These are phyloP conservation scores for Prunus mongolica DNA, from an alignment of 306 rosid species.

Conservation along the genomic window DNA sequence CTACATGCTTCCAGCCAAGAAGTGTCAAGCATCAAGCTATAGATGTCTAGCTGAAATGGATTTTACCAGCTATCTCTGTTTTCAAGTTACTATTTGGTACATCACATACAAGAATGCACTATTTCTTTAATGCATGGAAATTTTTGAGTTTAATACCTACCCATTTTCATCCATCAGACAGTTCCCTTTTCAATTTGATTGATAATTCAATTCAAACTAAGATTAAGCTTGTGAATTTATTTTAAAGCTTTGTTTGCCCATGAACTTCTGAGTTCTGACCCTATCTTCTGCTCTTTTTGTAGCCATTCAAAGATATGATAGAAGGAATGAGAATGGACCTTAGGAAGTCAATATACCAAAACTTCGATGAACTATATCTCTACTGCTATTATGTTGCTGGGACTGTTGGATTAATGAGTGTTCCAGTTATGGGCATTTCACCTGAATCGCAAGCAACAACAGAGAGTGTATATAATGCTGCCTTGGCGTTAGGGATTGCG, in stretches of 20 bases:
- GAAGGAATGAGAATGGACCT: slow-evolving; percentile 92
- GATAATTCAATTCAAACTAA: neutral
- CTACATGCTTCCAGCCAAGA: neutral
- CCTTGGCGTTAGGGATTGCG: slow-evolving; percentile 85
- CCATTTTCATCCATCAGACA: neutral
- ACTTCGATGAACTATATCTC: slow-evolving; percentile 85
- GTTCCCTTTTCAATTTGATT: neutral
- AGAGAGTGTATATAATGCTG: slow-evolving; percentile 82
- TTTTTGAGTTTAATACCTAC: neutral
- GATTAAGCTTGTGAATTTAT: neutral
- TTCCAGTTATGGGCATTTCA: slow-evolving; percentile 88
- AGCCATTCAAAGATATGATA: slow-evolving; percentile 96
- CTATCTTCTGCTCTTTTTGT: slow-evolving; percentile 3
- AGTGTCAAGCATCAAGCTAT: neutral
- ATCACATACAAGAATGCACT: neutral
- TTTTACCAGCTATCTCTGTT: neutral
- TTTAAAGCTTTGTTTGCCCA: neutral
- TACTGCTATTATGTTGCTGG: slow-evolving; percentile 98
- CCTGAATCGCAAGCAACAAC: slow-evolving; percentile 71
- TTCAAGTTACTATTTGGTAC: neutral
- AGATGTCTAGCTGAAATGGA: neutral
- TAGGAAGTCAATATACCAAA: slow-evolving; percentile 70
- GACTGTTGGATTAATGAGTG: slow-evolving; percentile 96
- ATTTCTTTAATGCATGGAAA: neutral
- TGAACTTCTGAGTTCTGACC: neutral